Evolutionary conservation across 2,329 filamentous ascomycete species (phyloP).

Genomic region (Fusarium paranaense): DNA sequence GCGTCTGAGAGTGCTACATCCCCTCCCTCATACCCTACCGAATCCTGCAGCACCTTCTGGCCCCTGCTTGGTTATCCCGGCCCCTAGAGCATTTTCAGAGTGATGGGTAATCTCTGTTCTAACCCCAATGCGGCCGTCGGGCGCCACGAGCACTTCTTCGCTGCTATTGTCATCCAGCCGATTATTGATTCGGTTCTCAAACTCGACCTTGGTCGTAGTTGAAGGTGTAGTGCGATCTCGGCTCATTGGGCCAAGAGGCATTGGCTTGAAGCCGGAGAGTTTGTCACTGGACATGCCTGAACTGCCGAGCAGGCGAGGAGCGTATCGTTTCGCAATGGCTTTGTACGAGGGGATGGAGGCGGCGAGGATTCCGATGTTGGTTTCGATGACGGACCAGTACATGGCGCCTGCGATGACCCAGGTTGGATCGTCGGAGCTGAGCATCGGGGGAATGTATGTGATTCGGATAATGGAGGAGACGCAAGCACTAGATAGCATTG

Average conservation of each 20-base stretch:
- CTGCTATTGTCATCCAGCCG: slow-evolving; percentile 18
- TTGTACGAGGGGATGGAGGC: slow-evolving; percentile 31
- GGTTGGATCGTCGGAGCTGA: slow-evolving; percentile 19
- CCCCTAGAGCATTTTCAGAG: not conserved
- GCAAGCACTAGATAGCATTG: not conserved
- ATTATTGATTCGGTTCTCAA: slow-evolving; percentile 22
- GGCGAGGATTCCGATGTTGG: slow-evolving; percentile 32
- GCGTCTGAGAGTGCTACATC: too few species aligned
- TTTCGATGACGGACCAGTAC: slow-evolving; percentile 36
- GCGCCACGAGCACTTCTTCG: slow-evolving; percentile 22
- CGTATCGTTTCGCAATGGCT: slow-evolving; percentile 30
- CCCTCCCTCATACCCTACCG: not conserved
- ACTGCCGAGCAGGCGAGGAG: slow-evolving; percentile 28
- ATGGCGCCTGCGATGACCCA: slow-evolving; percentile 31
- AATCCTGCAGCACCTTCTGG: not conserved
- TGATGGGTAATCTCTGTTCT: slow-evolving; percentile 20
- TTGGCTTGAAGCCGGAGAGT: slow-evolving; percentile 30
- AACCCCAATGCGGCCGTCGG: slow-evolving; percentile 19
- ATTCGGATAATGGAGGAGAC: slow-evolving; percentile 30
- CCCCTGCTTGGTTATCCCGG: not conserved
- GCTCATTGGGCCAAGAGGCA: slow-evolving; percentile 23
- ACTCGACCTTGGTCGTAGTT: not conserved
- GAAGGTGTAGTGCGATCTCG: not conserved
- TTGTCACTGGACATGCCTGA: slow-evolving; percentile 25
- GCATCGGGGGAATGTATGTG: slow-evolving; percentile 34